These are phyloP conservation scores for Podaxis sp. DNA, from an alignment of 768 basidiomycete species.

Conservation along the genomic window DNA sequence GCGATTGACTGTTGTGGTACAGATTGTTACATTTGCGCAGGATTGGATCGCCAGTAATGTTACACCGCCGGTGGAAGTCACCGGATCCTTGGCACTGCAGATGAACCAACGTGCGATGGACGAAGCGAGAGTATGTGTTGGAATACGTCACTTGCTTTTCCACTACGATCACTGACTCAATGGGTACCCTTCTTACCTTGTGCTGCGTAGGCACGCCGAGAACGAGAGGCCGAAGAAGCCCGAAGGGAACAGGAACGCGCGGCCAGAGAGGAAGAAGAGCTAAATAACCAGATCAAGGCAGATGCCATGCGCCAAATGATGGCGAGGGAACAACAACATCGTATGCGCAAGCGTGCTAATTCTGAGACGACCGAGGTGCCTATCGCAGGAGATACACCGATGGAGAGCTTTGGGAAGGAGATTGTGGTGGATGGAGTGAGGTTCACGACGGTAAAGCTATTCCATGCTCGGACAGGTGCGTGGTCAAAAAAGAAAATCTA, in stretches of 20 bases:
- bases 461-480: conserved; percentile 69
- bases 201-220: conserved; percentile 45
- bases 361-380: conserved; percentile 74
- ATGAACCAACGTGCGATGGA: conserved; percentile 76
- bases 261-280: conserved; percentile 52
- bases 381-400: conserved; percentile 45
- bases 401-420: conserved; percentile 59
- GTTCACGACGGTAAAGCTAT: conserved; percentile 69
- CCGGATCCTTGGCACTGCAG: conserved; percentile 72
- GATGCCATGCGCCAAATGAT: conserved; percentile 60
- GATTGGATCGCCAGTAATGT: conserved; percentile 69
- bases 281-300: conserved; percentile 66
- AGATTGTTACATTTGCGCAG: conserved; percentile 69
- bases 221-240: conserved; percentile 57
- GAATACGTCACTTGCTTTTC: neutral
- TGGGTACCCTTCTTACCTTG: neutral
- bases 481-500: neutral
- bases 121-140: conserved; percentile 55
- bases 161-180: neutral
- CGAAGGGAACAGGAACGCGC: conserved; percentile 50
- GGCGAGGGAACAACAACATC: conserved; percentile 52
- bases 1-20: conserved; percentile 1
- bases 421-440: conserved; percentile 57
- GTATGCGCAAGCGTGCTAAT: conserved; percentile 60
- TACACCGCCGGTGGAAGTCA: conserved; percentile 52